These are phyloP conservation scores for Russula dissimulans DNA, from an alignment of 768 basidiomycete species.

Conservation along the genomic window DNA sequence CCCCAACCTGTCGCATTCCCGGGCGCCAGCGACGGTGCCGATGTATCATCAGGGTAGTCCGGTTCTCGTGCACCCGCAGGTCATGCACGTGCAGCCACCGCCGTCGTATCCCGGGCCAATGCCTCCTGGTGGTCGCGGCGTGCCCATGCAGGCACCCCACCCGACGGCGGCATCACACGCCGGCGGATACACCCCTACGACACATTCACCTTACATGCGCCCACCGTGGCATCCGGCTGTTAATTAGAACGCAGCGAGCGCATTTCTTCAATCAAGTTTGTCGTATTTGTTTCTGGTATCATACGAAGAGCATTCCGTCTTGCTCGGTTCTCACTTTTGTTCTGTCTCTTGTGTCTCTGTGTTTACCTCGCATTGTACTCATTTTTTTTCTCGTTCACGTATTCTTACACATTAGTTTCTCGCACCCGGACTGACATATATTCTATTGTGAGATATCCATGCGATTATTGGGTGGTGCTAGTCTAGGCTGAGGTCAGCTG, in stretches of 20 bases:
- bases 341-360: not conserved
- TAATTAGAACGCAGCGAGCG: not conserved
- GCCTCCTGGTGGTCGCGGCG: conserved; percentile 35
- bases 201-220: conserved; percentile 7
- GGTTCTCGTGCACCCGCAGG: conserved; percentile 49
- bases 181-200: conserved; percentile 11
- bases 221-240: not conserved
- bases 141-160: conserved; percentile 33
- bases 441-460: conserved; percentile 17
- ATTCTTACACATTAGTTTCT: not conserved
- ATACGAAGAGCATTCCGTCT: not conserved
- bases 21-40: conserved; percentile 21
- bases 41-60: conserved; percentile 68
- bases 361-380: conserved; percentile 10
- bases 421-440: not conserved
- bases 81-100: conserved; percentile 21
- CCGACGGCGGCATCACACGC: conserved; percentile 21
- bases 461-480: not conserved
- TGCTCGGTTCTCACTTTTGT: too few species aligned
- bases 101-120: conserved; percentile 27
- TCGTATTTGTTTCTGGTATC: not conserved
- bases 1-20: conserved; percentile 49
- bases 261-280: not conserved
- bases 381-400: conserved; percentile 7
- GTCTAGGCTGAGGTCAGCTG: conserved; percentile 41